These are phyloP conservation scores for Debaryomycetaceae sp. DNA, from an alignment of 1,139 yeast genomes.

Conservation along the genomic window DNA sequence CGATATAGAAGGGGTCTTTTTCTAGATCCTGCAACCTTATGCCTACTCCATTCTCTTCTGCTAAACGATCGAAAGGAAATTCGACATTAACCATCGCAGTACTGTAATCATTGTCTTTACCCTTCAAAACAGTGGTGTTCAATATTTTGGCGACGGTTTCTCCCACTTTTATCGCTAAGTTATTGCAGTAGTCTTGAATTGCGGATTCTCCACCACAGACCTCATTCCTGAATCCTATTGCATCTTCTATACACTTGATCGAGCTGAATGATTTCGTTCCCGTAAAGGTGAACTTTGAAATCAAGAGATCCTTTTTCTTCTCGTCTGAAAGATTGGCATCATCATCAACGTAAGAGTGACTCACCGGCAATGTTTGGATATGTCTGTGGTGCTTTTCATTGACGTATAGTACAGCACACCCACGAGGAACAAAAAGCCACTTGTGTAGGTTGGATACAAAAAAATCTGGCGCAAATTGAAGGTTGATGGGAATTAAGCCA, in stretches of 20 bases:
- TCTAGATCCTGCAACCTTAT: not conserved
- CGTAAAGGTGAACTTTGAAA: conserved; percentile 33
- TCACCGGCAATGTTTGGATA: conserved; percentile 60
- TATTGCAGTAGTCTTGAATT: conserved; percentile 46
- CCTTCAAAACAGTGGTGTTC: conserved; percentile 32
- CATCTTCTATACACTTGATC: conserved; percentile 27
- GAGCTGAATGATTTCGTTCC: conserved; percentile 36
- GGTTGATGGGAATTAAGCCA: conserved; percentile 51
- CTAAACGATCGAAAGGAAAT: conserved; percentile 25
- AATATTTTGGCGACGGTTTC: conserved; percentile 33
- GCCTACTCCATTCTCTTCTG: not conserved
- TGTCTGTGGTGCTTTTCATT: conserved; percentile 45
- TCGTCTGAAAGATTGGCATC: conserved; percentile 16
- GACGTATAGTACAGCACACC: conserved; percentile 60
- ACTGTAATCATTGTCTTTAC: conserved; percentile 23
- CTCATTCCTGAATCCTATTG: conserved; percentile 48
- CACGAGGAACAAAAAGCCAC: conserved; percentile 61
- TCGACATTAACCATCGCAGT: conserved; percentile 49
- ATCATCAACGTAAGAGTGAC: conserved; percentile 38
- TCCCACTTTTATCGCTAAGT: conserved; percentile 44
- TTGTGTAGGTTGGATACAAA: conserved; percentile 65
- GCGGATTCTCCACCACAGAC: conserved; percentile 61
- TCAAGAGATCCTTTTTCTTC: conserved; percentile 26
- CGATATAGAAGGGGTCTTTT: conserved; percentile 2
- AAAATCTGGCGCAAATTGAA: conserved; percentile 57